Percentiles rank a stretch among this genome's conserved stretches.
Evolutionary conservation across 2,329 filamentous ascomycete genomes (phyloP).

Genomic region (Plectosphaerella sp.): DNA sequence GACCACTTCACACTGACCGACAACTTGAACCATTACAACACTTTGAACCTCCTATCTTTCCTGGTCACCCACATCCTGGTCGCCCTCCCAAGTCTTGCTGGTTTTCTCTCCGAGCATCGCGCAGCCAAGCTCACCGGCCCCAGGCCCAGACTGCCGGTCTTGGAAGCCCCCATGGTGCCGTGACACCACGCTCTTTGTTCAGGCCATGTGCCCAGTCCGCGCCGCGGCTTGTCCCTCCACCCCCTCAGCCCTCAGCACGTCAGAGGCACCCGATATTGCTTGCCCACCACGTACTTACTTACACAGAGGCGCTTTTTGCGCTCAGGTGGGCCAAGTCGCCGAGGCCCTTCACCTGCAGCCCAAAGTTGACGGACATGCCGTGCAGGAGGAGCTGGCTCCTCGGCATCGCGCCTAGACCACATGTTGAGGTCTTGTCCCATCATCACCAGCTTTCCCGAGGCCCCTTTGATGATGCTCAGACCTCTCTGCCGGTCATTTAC

Average conservation of each 20-base stretch:
- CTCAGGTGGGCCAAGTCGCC: neutral
- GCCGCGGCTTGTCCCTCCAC: neutral
- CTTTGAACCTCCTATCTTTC: neutral
- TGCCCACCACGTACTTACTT: neutral
- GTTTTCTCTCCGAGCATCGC: neutral
- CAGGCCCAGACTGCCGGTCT: neutral
- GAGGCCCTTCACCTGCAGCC: neutral
- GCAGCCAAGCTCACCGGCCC: neutral
- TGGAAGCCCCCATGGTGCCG: neutral
- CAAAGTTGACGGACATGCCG: too few species aligned
- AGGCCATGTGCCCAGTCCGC: neutral
- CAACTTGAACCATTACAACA: neutral
- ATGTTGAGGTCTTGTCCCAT: neutral
- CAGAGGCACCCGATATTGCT: neutral
- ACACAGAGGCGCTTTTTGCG: neutral
- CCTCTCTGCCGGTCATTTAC: neutral
- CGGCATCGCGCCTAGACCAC: neutral
- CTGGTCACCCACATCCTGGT: neutral
- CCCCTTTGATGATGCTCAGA: neutral
- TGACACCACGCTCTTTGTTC: neutral
- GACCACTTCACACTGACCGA: neutral
- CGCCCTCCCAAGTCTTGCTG: too few species aligned
- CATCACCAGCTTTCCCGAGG: neutral
- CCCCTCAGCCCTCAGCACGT: neutral
- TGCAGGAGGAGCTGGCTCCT: too few species aligned